Evolutionary conservation across 805 yeast species (phyloP).

Genomic region (Kazachstania taianensis): DNA sequence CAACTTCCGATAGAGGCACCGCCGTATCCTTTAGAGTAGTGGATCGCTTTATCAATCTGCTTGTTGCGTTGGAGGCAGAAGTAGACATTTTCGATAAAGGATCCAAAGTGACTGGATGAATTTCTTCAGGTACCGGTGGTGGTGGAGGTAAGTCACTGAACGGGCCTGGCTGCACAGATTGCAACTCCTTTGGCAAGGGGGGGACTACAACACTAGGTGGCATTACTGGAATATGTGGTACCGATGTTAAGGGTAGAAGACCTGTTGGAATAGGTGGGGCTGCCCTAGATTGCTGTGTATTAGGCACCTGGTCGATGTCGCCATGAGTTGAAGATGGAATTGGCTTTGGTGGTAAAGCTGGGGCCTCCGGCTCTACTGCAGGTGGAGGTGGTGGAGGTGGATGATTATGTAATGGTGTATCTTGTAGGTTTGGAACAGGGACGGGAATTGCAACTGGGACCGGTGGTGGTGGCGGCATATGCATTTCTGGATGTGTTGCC

Average conservation of each 20-base stretch:
- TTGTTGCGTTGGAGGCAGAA: slow-evolving; percentile 8
- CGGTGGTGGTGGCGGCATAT: slow-evolving; percentile 8
- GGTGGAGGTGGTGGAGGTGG: slow-evolving; percentile 3
- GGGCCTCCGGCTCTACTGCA: slow-evolving; percentile 5
- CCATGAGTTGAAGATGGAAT: slow-evolving; percentile 3
- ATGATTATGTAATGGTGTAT: too few species aligned
- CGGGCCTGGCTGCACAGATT: slow-evolving; percentile 12
- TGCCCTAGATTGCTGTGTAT: slow-evolving; percentile 12
- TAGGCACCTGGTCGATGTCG: slow-evolving; percentile 1
- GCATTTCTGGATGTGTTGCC: slow-evolving; percentile 1
- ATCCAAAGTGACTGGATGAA: slow-evolving; percentile 4
- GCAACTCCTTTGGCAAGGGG: slow-evolving; percentile 6
- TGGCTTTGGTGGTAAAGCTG: slow-evolving; percentile 1
- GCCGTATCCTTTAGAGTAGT: slow-evolving; percentile 11
- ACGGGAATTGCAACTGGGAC: not conserved
- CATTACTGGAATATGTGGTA: not conserved
- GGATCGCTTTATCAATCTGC: slow-evolving; percentile 7
- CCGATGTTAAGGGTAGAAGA: slow-evolving; percentile 9
- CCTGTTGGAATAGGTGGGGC: slow-evolving; percentile 6
- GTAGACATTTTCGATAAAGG: slow-evolving; percentile 9
- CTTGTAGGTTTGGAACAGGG: too few species aligned
- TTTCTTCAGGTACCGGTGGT: slow-evolving; percentile 4
- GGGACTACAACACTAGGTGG: too few species aligned
- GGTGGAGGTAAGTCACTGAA: slow-evolving; percentile 9
- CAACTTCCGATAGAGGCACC: slow-evolving; percentile 9